Evolutionary conservation across 306 rosid genomes (phyloP).

Genomic region (Medicago lupulina): DNA sequence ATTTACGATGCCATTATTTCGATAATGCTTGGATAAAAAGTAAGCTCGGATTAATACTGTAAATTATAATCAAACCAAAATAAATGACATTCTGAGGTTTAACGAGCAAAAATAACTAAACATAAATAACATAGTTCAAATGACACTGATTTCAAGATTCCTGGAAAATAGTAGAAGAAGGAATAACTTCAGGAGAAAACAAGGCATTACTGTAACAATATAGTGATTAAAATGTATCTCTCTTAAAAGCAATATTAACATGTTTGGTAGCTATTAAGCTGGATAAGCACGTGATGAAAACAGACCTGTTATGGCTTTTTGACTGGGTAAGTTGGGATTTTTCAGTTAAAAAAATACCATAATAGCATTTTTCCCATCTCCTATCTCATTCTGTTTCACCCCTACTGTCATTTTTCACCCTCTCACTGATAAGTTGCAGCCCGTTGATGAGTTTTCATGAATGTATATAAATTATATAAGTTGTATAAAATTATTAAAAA

Average conservation of each 20-base stretch:
- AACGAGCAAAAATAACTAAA: slow-evolving; percentile 16
- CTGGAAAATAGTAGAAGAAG: slow-evolving; percentile 13
- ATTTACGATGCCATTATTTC: slow-evolving; percentile 25
- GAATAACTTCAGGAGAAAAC: slow-evolving; percentile 5
- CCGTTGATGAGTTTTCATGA: background rate
- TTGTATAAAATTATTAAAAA: background rate
- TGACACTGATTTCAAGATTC: slow-evolving; percentile 28
- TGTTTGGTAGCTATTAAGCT: slow-evolving; percentile 10
- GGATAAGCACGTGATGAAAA: slow-evolving; percentile 26
- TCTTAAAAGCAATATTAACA: slow-evolving; percentile 11
- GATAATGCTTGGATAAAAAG: background rate
- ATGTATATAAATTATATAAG: background rate
- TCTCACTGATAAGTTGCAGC: background rate
- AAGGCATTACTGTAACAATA: slow-evolving; percentile 1
- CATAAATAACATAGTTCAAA: slow-evolving; percentile 14
- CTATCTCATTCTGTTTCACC: background rate
- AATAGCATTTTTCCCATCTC: background rate
- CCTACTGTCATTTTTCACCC: background rate
- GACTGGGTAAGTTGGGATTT: background rate
- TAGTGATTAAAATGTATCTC: slow-evolving; percentile 11
- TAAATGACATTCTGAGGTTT: slow-evolving; percentile 2
- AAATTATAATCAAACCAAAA: background rate
- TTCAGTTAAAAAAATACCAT: background rate
- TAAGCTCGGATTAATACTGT: background rate
- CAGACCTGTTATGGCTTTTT: background rate